Conservation (phyloP, 495 filamentous ascomycete genomes). For the Hypoxylon cercidicola region DNA sequence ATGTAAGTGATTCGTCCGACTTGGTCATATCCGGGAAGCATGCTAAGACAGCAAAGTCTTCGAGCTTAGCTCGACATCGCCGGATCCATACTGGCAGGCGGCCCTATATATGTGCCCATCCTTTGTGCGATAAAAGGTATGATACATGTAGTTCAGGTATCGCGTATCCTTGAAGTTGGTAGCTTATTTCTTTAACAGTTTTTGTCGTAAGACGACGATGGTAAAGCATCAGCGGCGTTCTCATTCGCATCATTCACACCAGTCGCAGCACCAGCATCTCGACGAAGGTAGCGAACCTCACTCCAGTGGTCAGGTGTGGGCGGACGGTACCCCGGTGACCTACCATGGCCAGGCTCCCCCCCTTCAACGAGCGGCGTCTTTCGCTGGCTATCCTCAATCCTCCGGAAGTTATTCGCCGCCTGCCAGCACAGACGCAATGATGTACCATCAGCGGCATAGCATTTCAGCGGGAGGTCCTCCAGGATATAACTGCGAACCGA, state of each 20-base stretch:
- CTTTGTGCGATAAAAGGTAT: slow-evolving; percentile 84
- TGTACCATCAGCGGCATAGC: slow-evolving; percentile 57
- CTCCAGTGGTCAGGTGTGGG: too few species aligned
- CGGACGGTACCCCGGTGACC: too few species aligned
- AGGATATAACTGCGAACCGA: slow-evolving; percentile 50
- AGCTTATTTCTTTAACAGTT: slow-evolving; percentile 62
- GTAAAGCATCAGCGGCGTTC: slow-evolving; percentile 81
- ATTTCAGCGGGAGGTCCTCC: slow-evolving; percentile 52
- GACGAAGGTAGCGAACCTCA: slow-evolving; percentile 62
- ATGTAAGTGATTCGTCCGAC: slow-evolving; percentile 64
- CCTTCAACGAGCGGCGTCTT: slow-evolving; percentile 56
- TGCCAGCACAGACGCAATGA: slow-evolving; percentile 21
- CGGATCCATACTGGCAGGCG: slow-evolving; percentile 88
- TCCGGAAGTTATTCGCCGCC: too few species aligned
- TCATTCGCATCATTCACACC: slow-evolving; percentile 59
- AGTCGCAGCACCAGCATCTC: too few species aligned
- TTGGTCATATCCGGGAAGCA: slow-evolving; percentile 12
- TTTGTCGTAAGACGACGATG: slow-evolving; percentile 89
- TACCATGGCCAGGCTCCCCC: slow-evolving; percentile 35
- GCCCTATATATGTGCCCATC: slow-evolving; percentile 82
- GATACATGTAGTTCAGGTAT: slow-evolving; percentile 27
- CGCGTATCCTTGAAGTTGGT: neutral
- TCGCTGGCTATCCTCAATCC: slow-evolving; percentile 44
- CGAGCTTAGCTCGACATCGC: slow-evolving; percentile 85
- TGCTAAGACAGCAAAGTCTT: slow-evolving; percentile 72